Evolutionary conservation across 2,329 filamentous ascomycete species (phyloP), one percentile per base, ranked within the genome.

Genomic region (Saccharata proteae): DNA sequence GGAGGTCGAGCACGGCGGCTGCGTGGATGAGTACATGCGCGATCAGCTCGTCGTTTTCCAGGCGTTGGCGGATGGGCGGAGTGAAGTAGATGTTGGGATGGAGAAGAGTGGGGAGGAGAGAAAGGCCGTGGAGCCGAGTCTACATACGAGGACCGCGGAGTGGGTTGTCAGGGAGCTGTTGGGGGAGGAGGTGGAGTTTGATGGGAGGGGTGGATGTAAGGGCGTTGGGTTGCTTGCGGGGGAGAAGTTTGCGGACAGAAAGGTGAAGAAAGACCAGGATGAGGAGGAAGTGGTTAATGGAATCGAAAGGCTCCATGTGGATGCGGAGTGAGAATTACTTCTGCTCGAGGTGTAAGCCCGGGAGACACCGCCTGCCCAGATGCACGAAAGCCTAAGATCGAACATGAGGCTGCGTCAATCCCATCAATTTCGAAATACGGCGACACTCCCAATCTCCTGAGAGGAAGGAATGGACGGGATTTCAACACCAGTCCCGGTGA

Each of bases 21-120:
- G 59, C 40, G 61, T 73, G 4, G 71, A 76, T 41, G 58, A 62
- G 43, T 57, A 62, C 38, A 59, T 72, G 61, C 53, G 66, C 25
- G 72, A 76, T 46, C 71, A 76, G 42, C 40, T 76, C 16, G 64
- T 74, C 2, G 58, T 76, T 1, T 76, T 72, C 35, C 68, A 74
- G 43, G 67, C 67, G 11, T 47, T 77, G 13, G 67, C 67, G 4
- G 41, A 51, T 6, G 64, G 64, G 1, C 42, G 17, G 21, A 59
- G 57, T 38, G 27, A 29, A 1, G 52, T 65, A 0, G 46, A 45
- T 38, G 46, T 44, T n/a, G 45, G 48, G 13, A 3, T 38, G 15
- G 36, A 36, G 12, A 41, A 36, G 15, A 42, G 48, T 7, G 40
- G 38, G 5, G n/a, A n/a, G n/a, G n/a, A n/a, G n/a, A n/a, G n/a